Base-by-base conservation (phyloP, 1,139 yeast genomes). In the Yamadazyma atlantica region DNA sequence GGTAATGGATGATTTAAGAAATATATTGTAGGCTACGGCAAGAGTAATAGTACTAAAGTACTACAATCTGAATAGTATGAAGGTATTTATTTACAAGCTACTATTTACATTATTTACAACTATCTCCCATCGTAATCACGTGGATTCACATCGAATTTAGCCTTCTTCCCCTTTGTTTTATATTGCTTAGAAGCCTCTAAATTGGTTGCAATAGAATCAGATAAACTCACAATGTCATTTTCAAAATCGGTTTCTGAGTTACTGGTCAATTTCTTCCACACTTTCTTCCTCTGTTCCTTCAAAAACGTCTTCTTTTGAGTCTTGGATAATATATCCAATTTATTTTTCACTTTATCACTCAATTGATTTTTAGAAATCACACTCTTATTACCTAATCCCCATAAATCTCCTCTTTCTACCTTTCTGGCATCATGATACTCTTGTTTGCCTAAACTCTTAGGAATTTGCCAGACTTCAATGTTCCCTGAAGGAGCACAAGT, bases 401-500 rank as follows among this genome's bases (percentile, higher is more conserved):
- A 92, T 39, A 84, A 63, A 56, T 92, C 99, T n/a, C 97, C 96
- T 53, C 80, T 77, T 27, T 62, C 65, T 0, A 87, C 78, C 57
- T 92, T 90, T 42, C 97, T 73, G 0, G 96, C 96, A 64, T 92
- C 97, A 50, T 87, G 95, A 53, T 88, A 92, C 2, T 71, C 79
- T 48, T 81, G 85, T 49, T 80, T 80, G 10, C 87, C 86, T 40
- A 78, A 73, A 17, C 95, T 82, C 56, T 83, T 85, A 1, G 97
- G 85, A 3, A 92, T 75, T 18, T 82, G 85, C 96, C 97, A 88
- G 42, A 82, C 79, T 60, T 90, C 97, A 33, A 89, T 64, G 34
- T 75, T 72, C 0, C 96, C 96, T 8, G 83, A 73, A 1, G 89
- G 78, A 0, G 90, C 79, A 67, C 97, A 89, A 2, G 89, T 78